Evolutionary conservation across 2,329 filamentous ascomycete genomes (phyloP).

Genomic region (Phialophora tarda): DNA sequence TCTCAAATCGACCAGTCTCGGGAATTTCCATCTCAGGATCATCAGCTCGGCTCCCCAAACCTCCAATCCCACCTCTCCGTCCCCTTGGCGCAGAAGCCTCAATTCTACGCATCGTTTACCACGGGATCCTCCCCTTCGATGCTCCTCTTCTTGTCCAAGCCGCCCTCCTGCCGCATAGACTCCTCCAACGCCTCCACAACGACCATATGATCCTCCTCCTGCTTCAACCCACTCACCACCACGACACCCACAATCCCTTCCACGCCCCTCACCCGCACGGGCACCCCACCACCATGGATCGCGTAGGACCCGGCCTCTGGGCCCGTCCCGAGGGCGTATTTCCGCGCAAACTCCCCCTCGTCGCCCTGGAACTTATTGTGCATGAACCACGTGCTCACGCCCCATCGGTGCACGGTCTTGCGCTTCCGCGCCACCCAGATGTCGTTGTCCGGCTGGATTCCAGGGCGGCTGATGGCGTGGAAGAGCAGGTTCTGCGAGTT

Average conservation of each 20-base stretch:
- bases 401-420: slow-evolving; percentile 73
- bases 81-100: background rate
- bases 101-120: background rate
- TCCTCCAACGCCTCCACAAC: slow-evolving; percentile 72
- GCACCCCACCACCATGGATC: slow-evolving; percentile 78
- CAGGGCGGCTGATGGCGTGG: slow-evolving; percentile 70
- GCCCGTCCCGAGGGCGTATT: slow-evolving; percentile 63
- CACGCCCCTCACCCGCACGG: slow-evolving; percentile 72
- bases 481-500: slow-evolving; percentile 66
- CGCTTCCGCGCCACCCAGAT: slow-evolving; percentile 73
- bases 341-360: slow-evolving; percentile 67
- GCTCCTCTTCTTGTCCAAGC: background rate
- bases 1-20: too few relatives aligned
- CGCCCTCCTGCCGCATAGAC: slow-evolving; percentile 45
- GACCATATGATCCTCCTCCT: slow-evolving; percentile 77
- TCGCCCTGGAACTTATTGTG: slow-evolving; percentile 69
- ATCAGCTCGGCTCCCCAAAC: too few relatives aligned
- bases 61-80: background rate
- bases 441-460: slow-evolving; percentile 73
- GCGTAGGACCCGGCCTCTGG: slow-evolving; percentile 66
- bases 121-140: background rate
- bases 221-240: slow-evolving; percentile 75
- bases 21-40: too few relatives aligned
- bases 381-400: slow-evolving; percentile 73
- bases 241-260: slow-evolving; percentile 74